A percentile compares a stretch with the other conserved stretches of the same genome.
These are phyloP conservation scores for Xylaria castorea DNA, from an alignment of 495 filamentous ascomycete genomes.

Conservation along the genomic window DNA sequence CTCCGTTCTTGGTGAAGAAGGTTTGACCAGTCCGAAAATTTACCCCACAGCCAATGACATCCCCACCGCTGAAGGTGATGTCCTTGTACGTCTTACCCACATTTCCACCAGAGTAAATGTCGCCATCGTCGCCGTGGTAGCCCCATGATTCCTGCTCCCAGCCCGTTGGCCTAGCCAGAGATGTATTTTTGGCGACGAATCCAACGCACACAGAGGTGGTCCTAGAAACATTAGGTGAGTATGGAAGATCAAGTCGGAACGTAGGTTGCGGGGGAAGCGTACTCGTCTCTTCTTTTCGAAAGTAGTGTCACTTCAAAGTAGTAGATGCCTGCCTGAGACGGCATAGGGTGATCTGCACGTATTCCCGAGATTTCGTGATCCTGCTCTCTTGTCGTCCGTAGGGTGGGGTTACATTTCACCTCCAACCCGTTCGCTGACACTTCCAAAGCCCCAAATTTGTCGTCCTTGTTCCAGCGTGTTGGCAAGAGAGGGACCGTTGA, in stretches of 20 bases:
- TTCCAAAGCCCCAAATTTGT: constrained; percentile 78
- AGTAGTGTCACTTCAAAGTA: constrained; percentile 95
- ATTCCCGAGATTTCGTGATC: constrained; percentile 87
- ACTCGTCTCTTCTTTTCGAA: constrained; percentile 87
- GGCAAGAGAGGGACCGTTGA: constrained; percentile 73
- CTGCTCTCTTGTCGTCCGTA: constrained; percentile 45
- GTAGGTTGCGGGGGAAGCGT: constrained; percentile 41
- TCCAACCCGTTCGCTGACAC: constrained; percentile 77
- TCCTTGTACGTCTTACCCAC: constrained; percentile 77
- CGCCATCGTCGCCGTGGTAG: constrained; percentile 96
- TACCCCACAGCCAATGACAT: constrained; percentile 90
- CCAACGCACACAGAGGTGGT: constrained; percentile 89
- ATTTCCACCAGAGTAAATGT: constrained; percentile 77
- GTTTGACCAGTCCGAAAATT: constrained; percentile 88
- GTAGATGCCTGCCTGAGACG: constrained; percentile 90
- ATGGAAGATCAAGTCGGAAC: constrained; percentile 7
- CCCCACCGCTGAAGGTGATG: constrained; percentile 69
- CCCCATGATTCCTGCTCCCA: constrained; percentile 98
- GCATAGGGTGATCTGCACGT: constrained; percentile 88
- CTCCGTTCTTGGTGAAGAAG: constrained; percentile 96
- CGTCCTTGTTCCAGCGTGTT: constrained; percentile 78
- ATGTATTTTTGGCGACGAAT: constrained; percentile 77
- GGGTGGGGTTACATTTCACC: constrained; percentile 67
- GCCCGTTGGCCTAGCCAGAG: constrained; percentile 82
- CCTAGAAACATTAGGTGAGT: constrained; percentile 39